Evolutionary conservation across 208 protist species (phyloP).

Genomic region (Wallacemonas sp.): DNA sequence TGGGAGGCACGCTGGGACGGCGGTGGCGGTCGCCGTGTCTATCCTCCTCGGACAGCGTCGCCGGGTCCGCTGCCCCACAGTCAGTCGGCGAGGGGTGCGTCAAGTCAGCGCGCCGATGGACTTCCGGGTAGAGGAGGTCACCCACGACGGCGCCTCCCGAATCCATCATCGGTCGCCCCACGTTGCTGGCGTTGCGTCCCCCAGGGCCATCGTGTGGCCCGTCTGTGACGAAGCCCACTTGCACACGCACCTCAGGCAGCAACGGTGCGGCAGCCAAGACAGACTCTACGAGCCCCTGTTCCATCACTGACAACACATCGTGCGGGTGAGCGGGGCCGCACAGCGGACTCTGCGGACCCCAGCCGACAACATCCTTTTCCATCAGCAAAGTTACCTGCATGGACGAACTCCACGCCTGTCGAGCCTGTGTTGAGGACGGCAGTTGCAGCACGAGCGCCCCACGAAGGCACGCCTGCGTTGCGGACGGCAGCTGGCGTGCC

Average conservation of each 20-base stretch:
- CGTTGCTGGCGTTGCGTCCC: neutral
- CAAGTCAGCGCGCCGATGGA: conserved; percentile 9
- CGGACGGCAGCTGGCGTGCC: conserved; percentile 39
- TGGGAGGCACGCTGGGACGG: no score
- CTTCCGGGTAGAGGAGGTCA: conserved; percentile 7
- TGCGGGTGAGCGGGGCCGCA: conserved; percentile 58
- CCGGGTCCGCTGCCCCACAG: no score
- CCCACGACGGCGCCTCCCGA: neutral
- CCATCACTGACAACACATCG: conserved; percentile 49
- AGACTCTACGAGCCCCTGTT: conserved; percentile 67
- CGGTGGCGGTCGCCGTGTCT: no score
- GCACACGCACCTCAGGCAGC: conserved; percentile 37
- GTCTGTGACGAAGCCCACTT: conserved; percentile 19
- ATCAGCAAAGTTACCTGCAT: conserved; percentile 54
- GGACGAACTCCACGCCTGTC: neutral
- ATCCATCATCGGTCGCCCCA: neutral
- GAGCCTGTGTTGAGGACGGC: neutral
- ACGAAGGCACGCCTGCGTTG: conserved; percentile 33
- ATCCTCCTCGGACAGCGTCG: no score
- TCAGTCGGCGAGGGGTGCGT: neutral
- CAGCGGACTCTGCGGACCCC: conserved; percentile 57
- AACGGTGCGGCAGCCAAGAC: conserved; percentile 58
- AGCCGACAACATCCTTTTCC: conserved; percentile 28
- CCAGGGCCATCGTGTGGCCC: conserved; percentile 10
- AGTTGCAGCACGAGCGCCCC: conserved; percentile 59